phyloP scores from a whole-genome alignment of 2,329 filamentous ascomycete species.

The Cercospora sesami region DNA sequence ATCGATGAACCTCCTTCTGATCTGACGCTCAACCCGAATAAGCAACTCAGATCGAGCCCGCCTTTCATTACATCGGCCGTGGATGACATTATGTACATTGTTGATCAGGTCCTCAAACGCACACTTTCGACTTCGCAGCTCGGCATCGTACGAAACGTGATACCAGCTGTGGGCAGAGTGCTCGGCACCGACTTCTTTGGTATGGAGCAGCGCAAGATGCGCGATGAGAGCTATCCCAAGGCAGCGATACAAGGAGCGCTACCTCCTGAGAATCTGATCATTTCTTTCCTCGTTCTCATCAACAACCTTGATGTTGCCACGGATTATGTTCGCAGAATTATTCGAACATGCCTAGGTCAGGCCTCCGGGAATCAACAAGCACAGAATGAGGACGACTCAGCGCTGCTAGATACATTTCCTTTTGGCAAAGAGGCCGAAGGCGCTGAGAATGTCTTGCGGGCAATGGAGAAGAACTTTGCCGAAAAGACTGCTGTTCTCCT shows the following conservation, averaged over 20 bases:
- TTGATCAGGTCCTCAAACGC: conserved; percentile 85
- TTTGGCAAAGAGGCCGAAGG: conserved; percentile 72
- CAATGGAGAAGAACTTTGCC: conserved; percentile 70
- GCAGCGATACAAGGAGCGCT: conserved; percentile 73
- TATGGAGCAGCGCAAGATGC: conserved; percentile 97
- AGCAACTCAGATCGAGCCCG: conserved; percentile 70
- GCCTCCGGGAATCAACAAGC: conserved; percentile 12
- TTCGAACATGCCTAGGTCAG: conserved; percentile 62
- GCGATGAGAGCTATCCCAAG: conserved; percentile 89
- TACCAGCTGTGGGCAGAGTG: conserved; percentile 77
- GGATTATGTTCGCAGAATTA: conserved; percentile 86
- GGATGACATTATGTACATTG: conserved; percentile 99
- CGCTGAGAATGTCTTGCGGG: conserved; percentile 67
- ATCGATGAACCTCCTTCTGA: conserved; percentile 84
- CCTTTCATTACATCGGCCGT: conserved; percentile 94
- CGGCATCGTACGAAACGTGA: conserved; percentile 71
- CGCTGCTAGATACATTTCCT: conserved; percentile 65
- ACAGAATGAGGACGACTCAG: conserved; percentile 14
- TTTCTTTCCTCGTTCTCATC: conserved; percentile 87
- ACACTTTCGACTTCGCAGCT: conserved; percentile 83
- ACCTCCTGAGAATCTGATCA: conserved; percentile 83
- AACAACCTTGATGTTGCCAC: conserved; percentile 93
- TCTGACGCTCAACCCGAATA: conserved; percentile 72
- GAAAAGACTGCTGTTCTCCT: conserved; percentile 79
- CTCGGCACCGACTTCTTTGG: conserved; percentile 88